Evolutionary conservation across 2,329 filamentous ascomycete species (phyloP), one percentile per base, ranked within the genome.

Genomic region (Leptosphaerulina australis): DNA sequence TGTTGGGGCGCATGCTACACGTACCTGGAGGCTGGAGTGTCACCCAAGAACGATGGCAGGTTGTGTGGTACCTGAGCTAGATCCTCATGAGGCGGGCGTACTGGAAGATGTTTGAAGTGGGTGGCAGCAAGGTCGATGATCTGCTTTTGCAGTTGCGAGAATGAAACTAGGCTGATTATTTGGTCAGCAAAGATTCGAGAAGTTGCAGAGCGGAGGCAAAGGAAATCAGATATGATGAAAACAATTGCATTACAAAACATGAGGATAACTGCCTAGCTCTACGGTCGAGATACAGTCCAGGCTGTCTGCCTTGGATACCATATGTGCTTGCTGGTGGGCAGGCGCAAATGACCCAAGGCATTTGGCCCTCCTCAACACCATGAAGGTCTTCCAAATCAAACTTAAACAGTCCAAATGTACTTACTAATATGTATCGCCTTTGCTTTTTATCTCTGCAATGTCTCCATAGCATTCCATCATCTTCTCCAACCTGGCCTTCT

Each of bases 1-100:
- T 8, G 28, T 22, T 12, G n/a, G 24, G 7, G 15, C 9, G 12
- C 30, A 25, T 21, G 5, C 4, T 5, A 29, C 25, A 57, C 66
- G 29, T 61, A 70, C 69, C 68, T 76, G 3, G 81, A 79, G 3
- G 80, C 75, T 11, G 71, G 67, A 7, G 78, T 81, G 58, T 81
- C 79, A 55, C 77, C 79, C 31, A 82, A 71, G 68, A 83, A 82
- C 2, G 79, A 77, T 5, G 80, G 81, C n/a, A 83, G 66, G 29
- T 76, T 76, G 17, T 78, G 68, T 33, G 81, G 81, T 26, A 83
- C 77, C 48, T 79, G 78, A 29, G 75, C 75, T 14, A 82, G 67
- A 31, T 81, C 74, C 46, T 81, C 77, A 36, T 77, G 70, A 6
- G 78, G 77, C 29, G 78, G 78, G 49, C 76, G 74, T 56, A 79